Conservation (phyloP, 345 rosid species). For the Salix brachista region DNA sequence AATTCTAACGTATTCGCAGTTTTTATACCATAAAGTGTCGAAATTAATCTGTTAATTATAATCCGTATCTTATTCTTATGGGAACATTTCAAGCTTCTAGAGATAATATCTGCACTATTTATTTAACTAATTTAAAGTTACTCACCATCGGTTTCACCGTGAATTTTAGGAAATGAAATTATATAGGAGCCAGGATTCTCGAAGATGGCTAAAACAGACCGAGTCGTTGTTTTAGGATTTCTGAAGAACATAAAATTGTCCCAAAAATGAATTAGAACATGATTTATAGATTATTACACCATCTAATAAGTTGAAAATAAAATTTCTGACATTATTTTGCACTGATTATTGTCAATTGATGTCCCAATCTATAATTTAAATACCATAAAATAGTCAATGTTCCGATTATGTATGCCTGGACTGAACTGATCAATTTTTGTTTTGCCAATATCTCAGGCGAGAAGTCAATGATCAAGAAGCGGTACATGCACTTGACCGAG, state of each 20-base stretch:
- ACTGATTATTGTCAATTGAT: neutral
- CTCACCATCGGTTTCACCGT: neutral
- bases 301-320: neutral
- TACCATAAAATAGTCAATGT: neutral
- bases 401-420: neutral
- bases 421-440: neutral
- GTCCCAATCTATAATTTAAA: neutral
- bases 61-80: neutral
- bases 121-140: neutral
- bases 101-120: neutral
- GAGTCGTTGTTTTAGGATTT: too few species aligned
- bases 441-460: conserved; percentile 42
- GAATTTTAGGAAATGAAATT: neutral
- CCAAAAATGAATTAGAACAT: neutral
- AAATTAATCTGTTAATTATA: neutral
- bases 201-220: neutral
- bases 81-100: neutral
- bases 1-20: neutral
- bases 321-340: neutral
- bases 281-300: neutral
- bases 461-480: conserved; percentile 58
- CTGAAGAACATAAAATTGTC: neutral
- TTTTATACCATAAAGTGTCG: neutral
- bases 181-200: neutral
- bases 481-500: conserved; percentile 66